Evolutionary conservation across 306 rosid genomes (phyloP), one percentile per base, ranked within the genome.

Genomic region (Quercus wislizeni): DNA sequence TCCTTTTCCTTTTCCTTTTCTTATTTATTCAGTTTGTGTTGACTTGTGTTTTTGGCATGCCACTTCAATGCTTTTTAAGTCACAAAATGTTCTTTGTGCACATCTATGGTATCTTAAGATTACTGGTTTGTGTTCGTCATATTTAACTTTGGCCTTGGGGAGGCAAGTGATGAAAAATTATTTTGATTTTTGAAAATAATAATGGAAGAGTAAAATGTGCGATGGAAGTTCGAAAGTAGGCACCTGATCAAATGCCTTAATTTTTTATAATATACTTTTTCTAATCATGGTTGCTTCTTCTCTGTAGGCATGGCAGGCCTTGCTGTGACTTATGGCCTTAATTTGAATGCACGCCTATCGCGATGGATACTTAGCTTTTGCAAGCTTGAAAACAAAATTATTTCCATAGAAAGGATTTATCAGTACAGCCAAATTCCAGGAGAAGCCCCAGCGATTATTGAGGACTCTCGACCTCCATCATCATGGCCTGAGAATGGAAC

Each of bases 321-420:
- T 77, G 97, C 97, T 28, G 98, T 94, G 55, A 94, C 97, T 2
- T 92, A 94, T 54, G 97, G 98, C 74, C 86, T 94, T 78, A 92
- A 94, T 83, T 86, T 94, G 77, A 94, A 92, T 83, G 92, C 88
- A 64, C 94, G 97, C 31, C 74, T 94, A 70, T 94, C 98, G 5
- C 88, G 97, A 69, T 94, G 98, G 98, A 92, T 94, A 82, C 97
- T 94, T 69, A 94, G 97, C 87, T 94, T 94, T 83, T 94, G 98
- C 91, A 94, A 94, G 87, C 98, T 94, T 71, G 98, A 94, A 87
- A 94, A 94, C 82, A 92, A 94, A 86, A 94, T 94, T 75, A 94
- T 94, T 80, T 94, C 98, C 69, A 91, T 92, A 38, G 98, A 94
- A 85, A 94, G 97, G 85, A 94, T 94, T 71, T 94, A 94, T 78